These are phyloP conservation scores for Narthecium ossifragum DNA, from an alignment of 106 monocot genomes.

Conservation along the genomic window DNA sequence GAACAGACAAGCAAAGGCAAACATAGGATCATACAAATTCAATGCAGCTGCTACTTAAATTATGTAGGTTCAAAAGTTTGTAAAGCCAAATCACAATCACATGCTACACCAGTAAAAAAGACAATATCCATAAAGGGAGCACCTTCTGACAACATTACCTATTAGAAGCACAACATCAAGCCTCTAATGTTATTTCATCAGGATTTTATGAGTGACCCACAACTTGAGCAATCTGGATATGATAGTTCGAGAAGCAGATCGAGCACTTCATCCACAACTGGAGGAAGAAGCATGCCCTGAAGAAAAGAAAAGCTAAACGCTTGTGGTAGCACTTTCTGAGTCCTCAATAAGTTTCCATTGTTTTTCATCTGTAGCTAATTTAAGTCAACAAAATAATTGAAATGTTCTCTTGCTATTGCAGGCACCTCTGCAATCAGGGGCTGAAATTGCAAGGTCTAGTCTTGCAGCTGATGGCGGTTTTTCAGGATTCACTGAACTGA, in stretches of 20 bases:
- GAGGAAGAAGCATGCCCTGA: constrained; percentile 1
- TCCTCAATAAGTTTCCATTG: neutral
- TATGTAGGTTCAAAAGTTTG: neutral
- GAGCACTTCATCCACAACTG: constrained; percentile 3
- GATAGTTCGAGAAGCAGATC: neutral
- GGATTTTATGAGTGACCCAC: constrained; percentile 1
- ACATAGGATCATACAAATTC: neutral
- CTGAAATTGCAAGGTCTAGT: neutral
- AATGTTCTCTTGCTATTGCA: neutral
- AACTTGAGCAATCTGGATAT: constrained; percentile 3
- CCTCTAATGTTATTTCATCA: neutral
- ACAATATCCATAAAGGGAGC: neutral
- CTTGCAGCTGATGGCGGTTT: neutral
- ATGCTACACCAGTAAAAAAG: neutral
- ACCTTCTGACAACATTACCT: neutral
- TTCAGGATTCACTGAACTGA: no score
- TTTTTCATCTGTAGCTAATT: neutral
- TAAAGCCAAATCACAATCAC: neutral
- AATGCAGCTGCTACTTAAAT: neutral
- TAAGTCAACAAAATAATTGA: neutral
- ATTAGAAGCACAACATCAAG: neutral
- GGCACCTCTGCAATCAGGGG: neutral
- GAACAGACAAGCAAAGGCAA: neutral
- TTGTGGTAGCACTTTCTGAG: no score
- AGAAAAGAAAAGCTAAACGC: no score